These are phyloP conservation scores for Gorgonomyces haynaldii DNA, from an alignment of 192 early-diverging fungal genomes.

Conservation along the genomic window DNA sequence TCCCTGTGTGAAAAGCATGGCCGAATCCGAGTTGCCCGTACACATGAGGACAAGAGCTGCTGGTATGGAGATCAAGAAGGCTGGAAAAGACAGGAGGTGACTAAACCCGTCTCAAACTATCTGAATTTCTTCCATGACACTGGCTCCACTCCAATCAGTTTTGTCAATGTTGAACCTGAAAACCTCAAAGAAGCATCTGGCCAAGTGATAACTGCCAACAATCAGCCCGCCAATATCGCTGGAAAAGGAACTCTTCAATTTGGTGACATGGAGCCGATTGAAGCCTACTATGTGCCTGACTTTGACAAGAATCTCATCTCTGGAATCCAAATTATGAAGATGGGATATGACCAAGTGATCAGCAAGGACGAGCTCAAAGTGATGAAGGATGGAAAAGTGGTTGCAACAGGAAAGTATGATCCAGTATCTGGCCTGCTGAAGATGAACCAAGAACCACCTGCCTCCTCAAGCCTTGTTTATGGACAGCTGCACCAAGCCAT, in stretches of 20 bases:
- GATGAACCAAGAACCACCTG: too few species aligned
- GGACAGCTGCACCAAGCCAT: too few species aligned
- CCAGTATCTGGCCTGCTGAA: too few species aligned
- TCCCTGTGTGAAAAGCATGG: too few species aligned
- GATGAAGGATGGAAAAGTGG: too few species aligned
- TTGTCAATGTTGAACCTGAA: background rate
- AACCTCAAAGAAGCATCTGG: background rate
- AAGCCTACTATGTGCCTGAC: background rate
- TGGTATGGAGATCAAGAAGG: too few species aligned
- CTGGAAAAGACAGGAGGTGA: too few species aligned
- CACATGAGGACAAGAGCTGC: too few species aligned
- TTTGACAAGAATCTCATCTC: background rate
- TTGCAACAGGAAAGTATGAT: too few species aligned
- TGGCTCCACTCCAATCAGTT: background rate
- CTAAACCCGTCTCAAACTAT: background rate
- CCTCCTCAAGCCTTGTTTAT: too few species aligned
- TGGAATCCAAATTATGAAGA: background rate
- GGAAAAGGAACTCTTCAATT: background rate
- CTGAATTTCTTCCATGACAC: background rate
- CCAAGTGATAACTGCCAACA: background rate
- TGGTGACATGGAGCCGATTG: background rate
- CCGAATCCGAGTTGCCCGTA: too few species aligned
- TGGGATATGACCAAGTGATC: background rate
- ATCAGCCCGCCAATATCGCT: background rate
- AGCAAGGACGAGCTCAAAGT: too few species aligned